These are phyloP conservation scores for Caloboletus inedulis DNA, from an alignment of 1,284 basidiomycete genomes.

Conservation along the genomic window DNA sequence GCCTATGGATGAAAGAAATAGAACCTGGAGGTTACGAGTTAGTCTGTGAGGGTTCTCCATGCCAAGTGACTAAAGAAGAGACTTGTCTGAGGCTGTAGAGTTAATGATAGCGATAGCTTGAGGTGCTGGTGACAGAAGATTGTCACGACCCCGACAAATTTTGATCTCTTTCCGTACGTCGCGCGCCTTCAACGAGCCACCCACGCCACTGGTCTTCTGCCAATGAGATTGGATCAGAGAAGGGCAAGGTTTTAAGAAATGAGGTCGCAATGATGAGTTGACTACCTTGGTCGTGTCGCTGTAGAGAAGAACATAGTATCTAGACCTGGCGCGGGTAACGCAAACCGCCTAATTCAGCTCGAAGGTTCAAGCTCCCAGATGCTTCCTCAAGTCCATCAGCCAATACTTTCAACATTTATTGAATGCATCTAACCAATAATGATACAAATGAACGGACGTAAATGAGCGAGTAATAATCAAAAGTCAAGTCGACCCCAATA, in stretches of 20 bases:
- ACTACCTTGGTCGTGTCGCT: too few relatives aligned
- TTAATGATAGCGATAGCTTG: not conserved
- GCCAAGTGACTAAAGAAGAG: not conserved
- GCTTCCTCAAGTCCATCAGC: not conserved
- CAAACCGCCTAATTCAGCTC: not conserved
- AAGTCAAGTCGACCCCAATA: not conserved
- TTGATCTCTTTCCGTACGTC: too few relatives aligned
- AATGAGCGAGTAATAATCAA: constrained; percentile 4
- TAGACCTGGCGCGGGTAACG: not conserved
- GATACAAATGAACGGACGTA: constrained; percentile 12
- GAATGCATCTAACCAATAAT: constrained; percentile 10
- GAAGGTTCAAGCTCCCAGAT: not conserved
- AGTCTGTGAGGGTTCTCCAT: not conserved
- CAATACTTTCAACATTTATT: not conserved
- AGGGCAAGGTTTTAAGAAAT: too few relatives aligned
- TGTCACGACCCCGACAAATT: too few relatives aligned
- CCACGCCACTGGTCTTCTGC: too few relatives aligned
- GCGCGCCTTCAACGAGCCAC: too few relatives aligned
- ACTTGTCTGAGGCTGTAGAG: too few relatives aligned
- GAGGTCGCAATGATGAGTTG: too few relatives aligned
- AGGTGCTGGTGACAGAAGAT: too few relatives aligned
- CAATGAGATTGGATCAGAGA: too few relatives aligned
- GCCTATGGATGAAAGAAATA: not conserved
- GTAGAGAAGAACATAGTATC: too few relatives aligned
- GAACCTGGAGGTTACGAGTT: not conserved